Conservation (phyloP, 176 grass and related monocot genomes). For the Lolium multiflorum region DNA sequence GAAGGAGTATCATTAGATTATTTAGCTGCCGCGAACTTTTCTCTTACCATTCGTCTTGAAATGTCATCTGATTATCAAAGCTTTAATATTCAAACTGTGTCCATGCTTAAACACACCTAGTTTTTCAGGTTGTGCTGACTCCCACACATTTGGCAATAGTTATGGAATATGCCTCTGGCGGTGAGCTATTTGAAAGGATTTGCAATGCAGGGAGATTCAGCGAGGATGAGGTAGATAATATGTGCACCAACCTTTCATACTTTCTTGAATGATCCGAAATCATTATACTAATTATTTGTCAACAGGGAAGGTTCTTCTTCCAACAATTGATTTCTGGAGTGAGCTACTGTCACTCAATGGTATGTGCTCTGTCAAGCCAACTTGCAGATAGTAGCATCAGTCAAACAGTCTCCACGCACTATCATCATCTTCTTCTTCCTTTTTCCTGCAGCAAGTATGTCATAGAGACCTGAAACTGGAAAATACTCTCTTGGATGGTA, state of each 20-base stretch:
- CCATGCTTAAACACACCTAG: slow-evolving; percentile 30
- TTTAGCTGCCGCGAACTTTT: not conserved
- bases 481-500: slow-evolving; percentile 95
- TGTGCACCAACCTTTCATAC: not conserved
- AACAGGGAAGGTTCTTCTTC: slow-evolving; percentile 90
- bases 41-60: slow-evolving; percentile 13
- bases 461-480: slow-evolving; percentile 94
- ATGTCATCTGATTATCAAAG: not conserved
- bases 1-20: not conserved
- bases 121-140: slow-evolving; percentile 88
- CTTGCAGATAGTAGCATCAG: not conserved
- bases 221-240: slow-evolving; percentile 77
- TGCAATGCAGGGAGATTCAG: slow-evolving; percentile 93
- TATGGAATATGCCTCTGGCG: slow-evolving; percentile 96
- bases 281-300: slow-evolving; percentile 16
- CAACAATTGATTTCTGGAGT: slow-evolving; percentile 94
- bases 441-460: slow-evolving; percentile 79
- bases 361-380: slow-evolving; percentile 37
- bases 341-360: slow-evolving; percentile 97
- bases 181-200: slow-evolving; percentile 91
- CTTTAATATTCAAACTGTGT: slow-evolving; percentile 6
- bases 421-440: slow-evolving; percentile 5
- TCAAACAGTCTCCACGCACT: not conserved
- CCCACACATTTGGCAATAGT: slow-evolving; percentile 97
- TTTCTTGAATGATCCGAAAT: not conserved